Conservation (phyloP, 108 stramenopile species). For the Nitzschia putrida region DNA sequence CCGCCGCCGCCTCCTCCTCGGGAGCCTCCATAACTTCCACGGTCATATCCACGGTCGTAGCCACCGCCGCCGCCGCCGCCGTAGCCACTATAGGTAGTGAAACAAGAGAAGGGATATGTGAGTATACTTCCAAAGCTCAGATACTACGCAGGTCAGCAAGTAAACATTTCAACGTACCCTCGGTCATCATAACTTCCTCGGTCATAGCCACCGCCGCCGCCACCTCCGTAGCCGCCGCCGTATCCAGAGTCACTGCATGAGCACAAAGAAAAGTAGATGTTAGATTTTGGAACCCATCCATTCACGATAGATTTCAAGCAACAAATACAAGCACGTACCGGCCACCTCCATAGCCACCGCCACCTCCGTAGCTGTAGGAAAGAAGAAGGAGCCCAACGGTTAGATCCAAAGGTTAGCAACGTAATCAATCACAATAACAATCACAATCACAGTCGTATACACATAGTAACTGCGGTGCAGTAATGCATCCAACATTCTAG, state of each 20-base stretch:
- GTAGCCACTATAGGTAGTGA: slow-evolving; percentile 1
- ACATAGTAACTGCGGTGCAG: no score
- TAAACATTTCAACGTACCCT: slow-evolving; percentile 38
- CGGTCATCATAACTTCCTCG: slow-evolving; percentile 49
- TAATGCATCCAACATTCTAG: no score
- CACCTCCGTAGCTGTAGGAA: slow-evolving; percentile 34
- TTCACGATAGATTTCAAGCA: neutral
- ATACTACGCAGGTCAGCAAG: slow-evolving; percentile 1
- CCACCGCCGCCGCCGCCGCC: slow-evolving; percentile 31
- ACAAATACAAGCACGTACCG: slow-evolving; percentile 4
- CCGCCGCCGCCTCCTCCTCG: slow-evolving; percentile 9
- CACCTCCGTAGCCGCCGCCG: slow-evolving; percentile 40
- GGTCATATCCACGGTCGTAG: slow-evolving; percentile 8
- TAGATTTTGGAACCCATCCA: neutral
- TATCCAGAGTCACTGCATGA: slow-evolving; percentile 39
- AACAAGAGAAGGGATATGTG: neutral
- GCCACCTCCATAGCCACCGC: slow-evolving; percentile 36
- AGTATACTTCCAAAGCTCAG: neutral
- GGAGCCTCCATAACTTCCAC: slow-evolving; percentile 14
- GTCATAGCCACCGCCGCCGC: slow-evolving; percentile 51
- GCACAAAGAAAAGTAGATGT: neutral
- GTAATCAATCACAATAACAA: no score
- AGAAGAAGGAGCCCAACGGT: slow-evolving; percentile 3
- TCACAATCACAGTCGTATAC: neutral
- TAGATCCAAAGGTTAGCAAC: neutral